Percentiles rank a stretch among this genome's conserved stretches.
Conservation (phyloP, 73 alveolate genomes). For the Halteria grandinella region DNA sequence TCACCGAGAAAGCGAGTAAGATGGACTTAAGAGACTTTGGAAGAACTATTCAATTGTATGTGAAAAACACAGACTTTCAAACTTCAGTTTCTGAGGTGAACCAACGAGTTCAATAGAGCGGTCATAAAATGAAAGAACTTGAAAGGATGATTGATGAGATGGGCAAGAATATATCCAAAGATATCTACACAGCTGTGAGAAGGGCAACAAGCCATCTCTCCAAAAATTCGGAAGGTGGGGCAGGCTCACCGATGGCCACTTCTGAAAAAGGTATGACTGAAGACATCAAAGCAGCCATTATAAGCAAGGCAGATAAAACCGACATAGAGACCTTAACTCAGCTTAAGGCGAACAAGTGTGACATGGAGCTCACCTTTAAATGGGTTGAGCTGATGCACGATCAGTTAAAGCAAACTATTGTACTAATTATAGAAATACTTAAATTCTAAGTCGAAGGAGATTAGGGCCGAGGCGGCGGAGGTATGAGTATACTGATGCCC, state of each 20-base stretch:
- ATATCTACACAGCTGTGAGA: slow-evolving; percentile 60
- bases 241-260: not conserved
- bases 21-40: no score
- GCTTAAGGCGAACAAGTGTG: slow-evolving; percentile 39
- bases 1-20: no score
- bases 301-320: slow-evolving; percentile 18
- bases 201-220: slow-evolving; percentile 58
- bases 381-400: slow-evolving; percentile 42
- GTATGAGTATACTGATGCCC: not conserved
- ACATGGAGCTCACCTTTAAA: slow-evolving; percentile 15
- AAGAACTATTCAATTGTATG: no score
- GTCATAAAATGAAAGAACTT: not conserved
- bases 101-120: not conserved
- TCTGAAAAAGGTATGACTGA: not conserved
- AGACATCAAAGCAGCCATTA: slow-evolving; percentile 1
- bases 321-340: slow-evolving; percentile 19
- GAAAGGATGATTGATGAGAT: slow-evolving; percentile 27
- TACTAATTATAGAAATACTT: slow-evolving; percentile 38
- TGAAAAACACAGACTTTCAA: no score
- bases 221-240: not conserved
- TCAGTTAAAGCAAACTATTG: slow-evolving; percentile 32
- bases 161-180: slow-evolving; percentile 33
- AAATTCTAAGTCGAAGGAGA: not conserved
- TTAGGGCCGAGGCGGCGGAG: not conserved
- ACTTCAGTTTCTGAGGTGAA: no score